Conservation (phyloP, 495 filamentous ascomycete species). For the Aspergillus funiculosus region DNA sequence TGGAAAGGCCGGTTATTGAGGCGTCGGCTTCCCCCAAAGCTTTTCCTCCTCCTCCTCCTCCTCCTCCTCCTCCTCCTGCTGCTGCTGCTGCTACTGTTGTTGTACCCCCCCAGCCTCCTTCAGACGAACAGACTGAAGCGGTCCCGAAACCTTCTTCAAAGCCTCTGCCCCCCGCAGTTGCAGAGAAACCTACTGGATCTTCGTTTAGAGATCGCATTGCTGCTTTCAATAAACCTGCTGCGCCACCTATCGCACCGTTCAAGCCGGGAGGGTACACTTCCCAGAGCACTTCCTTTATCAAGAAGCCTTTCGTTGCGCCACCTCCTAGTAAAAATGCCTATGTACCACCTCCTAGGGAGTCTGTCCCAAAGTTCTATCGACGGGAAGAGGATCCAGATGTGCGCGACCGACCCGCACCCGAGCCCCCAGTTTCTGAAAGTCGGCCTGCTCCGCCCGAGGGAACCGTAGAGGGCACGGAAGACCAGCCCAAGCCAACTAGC, state of each 20-base stretch:
- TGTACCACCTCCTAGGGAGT: conserved; percentile 64
- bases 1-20: conserved; percentile 21
- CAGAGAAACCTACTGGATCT: conserved; percentile 67
- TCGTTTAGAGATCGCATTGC: conserved; percentile 95
- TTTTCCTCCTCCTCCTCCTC: conserved; percentile 21
- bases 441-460: conserved; percentile 52
- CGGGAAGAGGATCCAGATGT: conserved; percentile 87
- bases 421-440: conserved; percentile 44
- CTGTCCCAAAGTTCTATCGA: conserved; percentile 69
- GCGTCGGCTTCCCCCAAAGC: conserved; percentile 24
- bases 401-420: conserved; percentile 50
- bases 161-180: conserved; percentile 54
- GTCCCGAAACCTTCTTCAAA: conserved; percentile 41
- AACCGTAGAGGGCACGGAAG: conserved; percentile 55
- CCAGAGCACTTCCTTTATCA: conserved; percentile 75
- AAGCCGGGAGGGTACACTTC: conserved; percentile 65
- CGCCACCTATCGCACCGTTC: conserved; percentile 78
- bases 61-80: conserved; percentile 15
- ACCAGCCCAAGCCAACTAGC: conserved; percentile 82
- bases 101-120: conserved; percentile 18
- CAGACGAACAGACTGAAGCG: conserved; percentile 33
- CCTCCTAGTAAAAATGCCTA: conserved; percentile 92
- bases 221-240: conserved; percentile 87
- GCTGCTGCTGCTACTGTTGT: too few species aligned
- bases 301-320: conserved; percentile 97